Base-by-base conservation (phyloP, 2,329 filamentous ascomycete species). In the Lasiodiplodia hormozganensis region DNA sequence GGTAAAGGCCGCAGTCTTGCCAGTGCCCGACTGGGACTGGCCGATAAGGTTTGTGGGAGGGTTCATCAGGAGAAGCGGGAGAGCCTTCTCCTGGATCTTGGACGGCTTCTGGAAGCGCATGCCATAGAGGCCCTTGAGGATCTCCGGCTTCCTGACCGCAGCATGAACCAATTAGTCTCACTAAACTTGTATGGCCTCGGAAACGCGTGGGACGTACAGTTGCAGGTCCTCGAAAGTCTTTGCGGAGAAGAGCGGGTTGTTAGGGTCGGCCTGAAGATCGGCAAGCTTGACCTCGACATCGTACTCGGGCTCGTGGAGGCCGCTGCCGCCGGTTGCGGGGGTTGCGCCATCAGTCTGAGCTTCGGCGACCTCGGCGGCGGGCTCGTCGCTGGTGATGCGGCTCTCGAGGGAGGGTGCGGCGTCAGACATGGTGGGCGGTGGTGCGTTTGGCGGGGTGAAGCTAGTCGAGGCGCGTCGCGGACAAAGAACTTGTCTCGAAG, bases 21-120 rank as follows among this genome's bases (percentile, higher is more conserved):
- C 96, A 23, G 96, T 99, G 74, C 96, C 96, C 2, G 96, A 99
- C 81, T 99, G 96, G n/a, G 96, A 99, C 82, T 99, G 96, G 3
- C 94, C 96, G 76, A 99, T 95, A 87, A 99, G 92, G 81, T 98
- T 98, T 72, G 87, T 86, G 0, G 95, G 91, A n/a, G 96, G 95
- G 76, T 97, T 85, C 74, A 87, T 84, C 71, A 99, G 87, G 76
- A 99, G 91, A 67, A 99, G 86, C 34, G 96, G 96, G 21, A 99
- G 87, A 1, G 96, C 96, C 74, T 91, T 93, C 80, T 97, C 96
- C 83, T 99, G 96, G 72, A 99, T 97, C 84, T 99, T 99, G 68
- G 96, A 98, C 0, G 96, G 96, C 81, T 96, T 97, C 76, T 90
- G 87, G 85, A 97, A 98, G 82, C 92, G 92, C 87, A 98, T 92